phyloP scores from a whole-genome alignment of 805 yeast genomes.

The Peterozyma xylosa region DNA sequence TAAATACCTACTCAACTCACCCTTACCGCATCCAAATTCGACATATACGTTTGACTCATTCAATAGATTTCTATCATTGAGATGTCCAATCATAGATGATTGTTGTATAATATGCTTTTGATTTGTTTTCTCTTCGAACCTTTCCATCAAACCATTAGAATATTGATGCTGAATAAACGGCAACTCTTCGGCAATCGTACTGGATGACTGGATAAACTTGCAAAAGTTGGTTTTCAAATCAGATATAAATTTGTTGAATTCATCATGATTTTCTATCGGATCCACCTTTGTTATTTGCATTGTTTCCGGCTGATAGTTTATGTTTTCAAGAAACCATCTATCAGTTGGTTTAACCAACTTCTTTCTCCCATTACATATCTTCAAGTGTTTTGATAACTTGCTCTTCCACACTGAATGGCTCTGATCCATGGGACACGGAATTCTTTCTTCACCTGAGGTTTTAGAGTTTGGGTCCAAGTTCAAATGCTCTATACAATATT shows the following conservation, averaged over 20 bases:
- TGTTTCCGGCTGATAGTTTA: constrained; percentile 28
- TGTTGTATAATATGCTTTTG: constrained; percentile 81
- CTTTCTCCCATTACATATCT: constrained; percentile 45
- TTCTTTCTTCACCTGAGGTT: constrained; percentile 25
- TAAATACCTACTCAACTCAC: constrained; percentile 68
- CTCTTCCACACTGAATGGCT: constrained; percentile 65
- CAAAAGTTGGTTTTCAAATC: constrained; percentile 2
- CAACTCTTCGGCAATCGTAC: constrained; percentile 6
- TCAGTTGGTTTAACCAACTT: constrained; percentile 25
- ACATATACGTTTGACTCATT: constrained; percentile 30
- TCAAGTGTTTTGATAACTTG: constrained; percentile 47
- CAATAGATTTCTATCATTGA: constrained; percentile 35
- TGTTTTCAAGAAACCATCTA: constrained; percentile 44
- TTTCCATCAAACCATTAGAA: constrained; percentile 25
- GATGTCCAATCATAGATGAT: constrained; percentile 66
- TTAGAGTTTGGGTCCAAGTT: constrained; percentile 11
- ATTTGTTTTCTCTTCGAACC: constrained; percentile 44
- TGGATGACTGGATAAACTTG: too few relatives aligned
- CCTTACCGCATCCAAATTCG: constrained; percentile 92
- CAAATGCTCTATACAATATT: constrained; percentile 58
- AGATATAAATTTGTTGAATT: constrained; percentile 16
- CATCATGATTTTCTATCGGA: constrained; percentile 7
- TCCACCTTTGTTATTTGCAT: background rate
- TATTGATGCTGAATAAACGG: constrained; percentile 1
- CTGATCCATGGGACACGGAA: constrained; percentile 74